Evolutionary conservation across 805 yeast genomes (phyloP).

Genomic region (Yarrowia porcina): DNA sequence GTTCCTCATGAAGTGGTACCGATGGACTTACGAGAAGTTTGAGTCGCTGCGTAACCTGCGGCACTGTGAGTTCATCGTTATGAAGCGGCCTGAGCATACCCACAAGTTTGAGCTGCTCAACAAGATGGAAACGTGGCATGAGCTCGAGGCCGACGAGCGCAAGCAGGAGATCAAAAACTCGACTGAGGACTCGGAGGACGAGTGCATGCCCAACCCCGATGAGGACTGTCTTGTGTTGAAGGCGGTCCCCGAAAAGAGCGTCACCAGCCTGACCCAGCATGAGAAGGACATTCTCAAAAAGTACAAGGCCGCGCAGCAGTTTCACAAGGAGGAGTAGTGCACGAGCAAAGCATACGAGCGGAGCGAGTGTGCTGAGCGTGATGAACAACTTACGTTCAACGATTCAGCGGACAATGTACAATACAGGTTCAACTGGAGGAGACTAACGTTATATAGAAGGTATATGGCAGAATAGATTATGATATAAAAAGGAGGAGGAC

Average conservation of each 20-base stretch:
- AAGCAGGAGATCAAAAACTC: constrained; percentile 17
- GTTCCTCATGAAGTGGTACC: constrained; percentile 88
- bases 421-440: not conserved
- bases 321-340: not conserved
- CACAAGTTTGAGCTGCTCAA: constrained; percentile 57
- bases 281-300: constrained; percentile 19
- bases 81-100: constrained; percentile 54
- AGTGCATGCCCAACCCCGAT: constrained; percentile 18
- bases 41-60: constrained; percentile 79
- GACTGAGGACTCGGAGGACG: constrained; percentile 22
- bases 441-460: constrained; percentile 10
- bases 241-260: constrained; percentile 16
- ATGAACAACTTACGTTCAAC: too few species aligned
- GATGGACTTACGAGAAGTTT: constrained; percentile 89
- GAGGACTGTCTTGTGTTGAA: constrained; percentile 6
- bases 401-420: too few species aligned
- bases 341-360: too few species aligned
- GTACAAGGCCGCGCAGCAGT: constrained; percentile 21
- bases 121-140: constrained; percentile 69
- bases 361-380: too few species aligned
- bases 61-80: constrained; percentile 76
- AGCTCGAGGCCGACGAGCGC: constrained; percentile 34
- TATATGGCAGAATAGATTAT: not conserved
- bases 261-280: constrained; percentile 15
- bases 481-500: not conserved